Evolutionary conservation across 2,329 filamentous ascomycete genomes (phyloP).

Genomic region (Aspergillus persii): DNA sequence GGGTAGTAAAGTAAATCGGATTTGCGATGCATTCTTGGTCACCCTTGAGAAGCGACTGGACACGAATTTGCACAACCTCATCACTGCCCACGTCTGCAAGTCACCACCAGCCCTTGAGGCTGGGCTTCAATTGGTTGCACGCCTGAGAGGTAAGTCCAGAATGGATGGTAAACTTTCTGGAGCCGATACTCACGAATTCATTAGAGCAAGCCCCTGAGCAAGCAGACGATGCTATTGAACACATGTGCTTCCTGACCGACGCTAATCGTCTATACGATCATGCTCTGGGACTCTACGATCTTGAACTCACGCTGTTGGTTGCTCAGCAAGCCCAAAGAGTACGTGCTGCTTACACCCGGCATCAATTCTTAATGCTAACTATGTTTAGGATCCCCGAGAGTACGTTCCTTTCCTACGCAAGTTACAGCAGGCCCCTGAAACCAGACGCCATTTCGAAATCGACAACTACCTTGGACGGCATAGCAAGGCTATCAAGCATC

Average conservation of each 20-base stretch:
- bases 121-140: conserved; percentile 74
- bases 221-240: conserved; percentile 86
- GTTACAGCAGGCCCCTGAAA: conserved; percentile 69
- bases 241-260: conserved; percentile 96
- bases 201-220: conserved; percentile 62
- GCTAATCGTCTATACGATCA: conserved; percentile 89
- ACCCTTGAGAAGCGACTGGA: conserved; percentile 61
- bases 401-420: conserved; percentile 93
- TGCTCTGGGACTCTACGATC: conserved; percentile 84
- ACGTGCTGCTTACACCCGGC: conserved; percentile 7
- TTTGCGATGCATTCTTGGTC: conserved; percentile 80
- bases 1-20: conserved; percentile 71
- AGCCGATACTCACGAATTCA: conserved; percentile 13
- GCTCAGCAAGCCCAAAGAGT: conserved; percentile 91
- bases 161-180: background rate
- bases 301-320: conserved; percentile 84
- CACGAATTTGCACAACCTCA: conserved; percentile 79
- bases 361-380: conserved; percentile 10
- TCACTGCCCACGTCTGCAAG: conserved; percentile 95
- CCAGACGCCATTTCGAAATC: conserved; percentile 76
- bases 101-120: conserved; percentile 84
- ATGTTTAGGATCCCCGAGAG: conserved; percentile 73
- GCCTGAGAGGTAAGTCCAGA: conserved; percentile 54
- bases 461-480: conserved; percentile 81
- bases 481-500: conserved; percentile 72